Evolutionary conservation across 2,329 filamentous ascomycete species (phyloP).

Genomic region (Scedosporium boydii): DNA sequence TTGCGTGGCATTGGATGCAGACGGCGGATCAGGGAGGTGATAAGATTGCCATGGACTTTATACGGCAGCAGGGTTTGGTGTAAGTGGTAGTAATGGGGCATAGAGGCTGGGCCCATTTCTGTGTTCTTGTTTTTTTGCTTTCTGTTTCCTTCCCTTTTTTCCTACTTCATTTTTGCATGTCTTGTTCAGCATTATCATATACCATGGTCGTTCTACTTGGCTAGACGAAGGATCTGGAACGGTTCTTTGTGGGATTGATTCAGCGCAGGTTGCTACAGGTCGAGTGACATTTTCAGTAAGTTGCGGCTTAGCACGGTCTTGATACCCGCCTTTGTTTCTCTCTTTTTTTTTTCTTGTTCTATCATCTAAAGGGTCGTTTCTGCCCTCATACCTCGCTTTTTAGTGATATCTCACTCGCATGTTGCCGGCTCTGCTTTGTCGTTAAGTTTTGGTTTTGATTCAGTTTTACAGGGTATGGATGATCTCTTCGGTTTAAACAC

Average conservation of each 20-base stretch:
- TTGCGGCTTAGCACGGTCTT: no score
- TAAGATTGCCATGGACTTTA: conserved; percentile 48
- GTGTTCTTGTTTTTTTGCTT: not conserved
- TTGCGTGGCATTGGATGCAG: conserved; percentile 97
- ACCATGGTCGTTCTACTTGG: not conserved
- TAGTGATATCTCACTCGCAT: no score
- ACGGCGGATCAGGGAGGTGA: conserved; percentile 79
- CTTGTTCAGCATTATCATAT: not conserved
- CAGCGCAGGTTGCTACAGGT: no score
- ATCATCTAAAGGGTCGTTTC: not conserved
- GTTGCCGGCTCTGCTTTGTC: no score
- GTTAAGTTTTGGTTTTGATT: not conserved
- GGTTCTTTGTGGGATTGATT: no score
- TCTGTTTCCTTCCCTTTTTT: not conserved
- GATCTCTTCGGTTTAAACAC: not conserved
- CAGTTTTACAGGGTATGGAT: not conserved
- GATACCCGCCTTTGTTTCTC: not conserved
- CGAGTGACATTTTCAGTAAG: no score
- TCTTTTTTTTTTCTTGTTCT: not conserved
- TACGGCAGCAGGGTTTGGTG: conserved; percentile 5
- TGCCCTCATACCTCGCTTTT: no score
- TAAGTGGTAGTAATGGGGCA: not conserved
- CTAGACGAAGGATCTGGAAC: not conserved
- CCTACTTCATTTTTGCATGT: not conserved
- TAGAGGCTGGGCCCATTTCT: not conserved